A percentile compares a stretch with the other conserved stretches of the same genome.
phyloP scores from a whole-genome alignment of 345 rosid species.

The Corymbia maculata region DNA sequence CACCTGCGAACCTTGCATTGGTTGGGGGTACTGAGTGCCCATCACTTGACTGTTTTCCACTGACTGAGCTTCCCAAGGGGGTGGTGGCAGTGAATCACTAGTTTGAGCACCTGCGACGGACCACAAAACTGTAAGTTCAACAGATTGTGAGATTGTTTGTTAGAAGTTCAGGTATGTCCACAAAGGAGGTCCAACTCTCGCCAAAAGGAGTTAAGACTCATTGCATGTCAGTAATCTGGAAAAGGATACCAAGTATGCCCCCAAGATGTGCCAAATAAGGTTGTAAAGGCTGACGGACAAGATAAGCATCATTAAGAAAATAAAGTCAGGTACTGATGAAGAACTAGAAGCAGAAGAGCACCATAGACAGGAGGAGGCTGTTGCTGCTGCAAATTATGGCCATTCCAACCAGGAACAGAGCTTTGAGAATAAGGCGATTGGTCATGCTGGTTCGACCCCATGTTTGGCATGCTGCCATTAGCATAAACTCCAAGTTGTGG shows the following conservation, averaged over 20 bases:
- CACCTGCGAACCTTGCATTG: constrained; percentile 47
- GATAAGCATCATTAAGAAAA: not conserved
- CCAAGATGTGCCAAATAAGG: not conserved
- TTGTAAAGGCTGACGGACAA: not conserved
- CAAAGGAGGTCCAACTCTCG: not conserved
- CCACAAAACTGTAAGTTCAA: not conserved
- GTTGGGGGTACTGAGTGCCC: constrained; percentile 51
- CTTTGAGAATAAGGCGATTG: constrained; percentile 50
- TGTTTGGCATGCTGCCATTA: constrained; percentile 49
- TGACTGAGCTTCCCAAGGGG: constrained; percentile 94
- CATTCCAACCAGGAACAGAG: constrained; percentile 58
- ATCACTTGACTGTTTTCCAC: constrained; percentile 41
- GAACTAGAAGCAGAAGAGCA: constrained; percentile 2
- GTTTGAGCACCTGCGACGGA: constrained; percentile 49
- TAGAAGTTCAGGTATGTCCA: not conserved
- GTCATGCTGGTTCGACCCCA: constrained; percentile 58
- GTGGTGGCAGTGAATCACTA: constrained; percentile 65
- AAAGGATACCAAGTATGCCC: not conserved
- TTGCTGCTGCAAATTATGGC: constrained; percentile 37
- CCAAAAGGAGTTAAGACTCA: not conserved
- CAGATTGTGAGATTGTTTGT: not conserved
- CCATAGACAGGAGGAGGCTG: constrained; percentile 71
- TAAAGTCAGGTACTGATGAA: not conserved
- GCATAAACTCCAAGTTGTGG: constrained; percentile 45
- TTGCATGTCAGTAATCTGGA: not conserved